Evolutionary conservation across 768 basidiomycete genomes (phyloP).

Genomic region (Suillus weaverae): DNA sequence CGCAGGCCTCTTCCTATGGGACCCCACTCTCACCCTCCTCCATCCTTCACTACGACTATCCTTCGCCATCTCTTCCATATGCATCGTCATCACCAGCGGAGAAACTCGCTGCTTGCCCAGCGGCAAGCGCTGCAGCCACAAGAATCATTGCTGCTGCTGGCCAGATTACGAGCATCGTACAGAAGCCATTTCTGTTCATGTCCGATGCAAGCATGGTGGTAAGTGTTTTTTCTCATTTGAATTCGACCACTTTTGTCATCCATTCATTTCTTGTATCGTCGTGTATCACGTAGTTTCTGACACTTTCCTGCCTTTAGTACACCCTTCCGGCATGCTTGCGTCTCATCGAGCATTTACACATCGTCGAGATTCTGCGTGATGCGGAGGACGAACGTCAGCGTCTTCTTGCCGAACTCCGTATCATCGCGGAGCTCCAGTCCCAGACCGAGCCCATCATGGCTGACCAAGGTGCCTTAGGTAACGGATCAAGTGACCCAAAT

Average conservation of each 20-base stretch:
- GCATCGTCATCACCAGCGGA: conserved; percentile 50
- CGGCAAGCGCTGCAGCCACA: conserved; percentile 57
- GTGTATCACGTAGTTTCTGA: neutral
- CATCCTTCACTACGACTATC: conserved; percentile 44
- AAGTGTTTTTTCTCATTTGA: conserved; percentile 26
- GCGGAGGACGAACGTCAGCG: conserved; percentile 46
- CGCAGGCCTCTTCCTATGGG: conserved; percentile 4
- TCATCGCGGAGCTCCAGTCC: neutral
- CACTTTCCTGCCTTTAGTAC: conserved; percentile 42
- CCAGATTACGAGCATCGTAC: conserved; percentile 64
- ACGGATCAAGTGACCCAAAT: neutral
- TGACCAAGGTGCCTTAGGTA: neutral
- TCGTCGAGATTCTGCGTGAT: conserved; percentile 67
- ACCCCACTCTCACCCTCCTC: conserved; percentile 3
- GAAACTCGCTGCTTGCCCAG: conserved; percentile 57
- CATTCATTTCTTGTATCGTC: neutral
- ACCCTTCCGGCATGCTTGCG: conserved; percentile 75
- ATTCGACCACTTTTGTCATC: neutral
- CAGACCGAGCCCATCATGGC: neutral
- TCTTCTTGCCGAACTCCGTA: conserved; percentile 44
- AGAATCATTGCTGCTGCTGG: conserved; percentile 69
- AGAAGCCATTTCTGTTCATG: conserved; percentile 67
- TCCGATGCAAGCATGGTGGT: conserved; percentile 76
- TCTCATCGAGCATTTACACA: conserved; percentile 69
- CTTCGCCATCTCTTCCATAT: conserved; percentile 52